Conservation (phyloP, 495 filamentous ascomycete species). For the Astrothelium macrocarpum region DNA sequence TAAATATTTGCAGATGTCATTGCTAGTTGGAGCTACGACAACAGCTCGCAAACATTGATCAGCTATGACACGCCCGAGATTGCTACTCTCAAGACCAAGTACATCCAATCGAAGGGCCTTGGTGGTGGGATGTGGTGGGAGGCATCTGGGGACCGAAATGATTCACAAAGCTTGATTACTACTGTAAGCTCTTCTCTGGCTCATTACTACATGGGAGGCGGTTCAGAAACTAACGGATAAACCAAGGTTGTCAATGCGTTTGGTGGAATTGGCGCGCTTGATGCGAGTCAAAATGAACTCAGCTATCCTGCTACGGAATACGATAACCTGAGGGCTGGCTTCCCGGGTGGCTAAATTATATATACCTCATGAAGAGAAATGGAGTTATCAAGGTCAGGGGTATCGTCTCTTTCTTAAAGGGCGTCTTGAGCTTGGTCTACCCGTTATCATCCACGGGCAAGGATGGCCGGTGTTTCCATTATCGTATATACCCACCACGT, state of each 20-base stretch:
- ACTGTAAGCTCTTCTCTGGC: background rate
- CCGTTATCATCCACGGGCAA: no score
- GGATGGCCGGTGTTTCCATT: no score
- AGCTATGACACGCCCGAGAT: conserved; percentile 62
- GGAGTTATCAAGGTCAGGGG: no score
- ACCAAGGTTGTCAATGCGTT: conserved; percentile 38
- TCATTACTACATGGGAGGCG: background rate
- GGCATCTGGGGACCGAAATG: conserved; percentile 54
- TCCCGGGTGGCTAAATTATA: conserved; percentile 17
- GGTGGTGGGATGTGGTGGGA: conserved; percentile 93
- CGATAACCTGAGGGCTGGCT: conserved; percentile 57
- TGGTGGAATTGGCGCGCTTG: conserved; percentile 42
- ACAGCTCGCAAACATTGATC: conserved; percentile 47
- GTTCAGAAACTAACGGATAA: background rate
- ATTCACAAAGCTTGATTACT: conserved; percentile 18
- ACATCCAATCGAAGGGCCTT: conserved; percentile 51
- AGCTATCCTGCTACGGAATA: conserved; percentile 68
- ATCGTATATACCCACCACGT: no score
- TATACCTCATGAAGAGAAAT: background rate
- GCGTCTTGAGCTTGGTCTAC: no score
- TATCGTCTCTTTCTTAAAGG: no score
- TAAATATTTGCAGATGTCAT: conserved; percentile 24
- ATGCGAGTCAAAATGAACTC: conserved; percentile 57
- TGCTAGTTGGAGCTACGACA: conserved; percentile 66
- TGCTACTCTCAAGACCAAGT: conserved; percentile 52